Conservation (phyloP, 2,329 filamentous ascomycete species). For the Penicillium sp. region DNA sequence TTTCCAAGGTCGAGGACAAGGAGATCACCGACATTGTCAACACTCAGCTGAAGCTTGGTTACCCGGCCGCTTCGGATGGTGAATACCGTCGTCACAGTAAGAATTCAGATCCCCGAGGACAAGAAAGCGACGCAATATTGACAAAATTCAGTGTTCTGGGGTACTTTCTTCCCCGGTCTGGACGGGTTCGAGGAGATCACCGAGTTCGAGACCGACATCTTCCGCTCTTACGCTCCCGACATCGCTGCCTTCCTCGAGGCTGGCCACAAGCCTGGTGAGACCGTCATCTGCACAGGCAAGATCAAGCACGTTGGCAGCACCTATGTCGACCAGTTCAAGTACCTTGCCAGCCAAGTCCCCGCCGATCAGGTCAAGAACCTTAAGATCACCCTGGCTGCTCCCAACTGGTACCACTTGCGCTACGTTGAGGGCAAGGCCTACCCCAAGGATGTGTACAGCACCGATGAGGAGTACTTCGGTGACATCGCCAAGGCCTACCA, state of each 20-base stretch:
- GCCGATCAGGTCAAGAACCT: constrained; percentile 63
- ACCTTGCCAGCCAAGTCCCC: constrained; percentile 60
- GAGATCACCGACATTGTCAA: constrained; percentile 66
- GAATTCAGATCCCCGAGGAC: not conserved
- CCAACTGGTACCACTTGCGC: constrained; percentile 69
- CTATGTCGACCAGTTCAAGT: constrained; percentile 60
- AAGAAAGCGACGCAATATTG: not conserved
- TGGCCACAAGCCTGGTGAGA: constrained; percentile 56
- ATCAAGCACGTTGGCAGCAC: constrained; percentile 59
- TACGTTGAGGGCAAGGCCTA: constrained; percentile 59
- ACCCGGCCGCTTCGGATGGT: constrained; percentile 66
- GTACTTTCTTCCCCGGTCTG: constrained; percentile 56
- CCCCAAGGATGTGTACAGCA: constrained; percentile 56
- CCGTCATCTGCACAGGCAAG: constrained; percentile 59
- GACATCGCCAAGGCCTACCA: constrained; percentile 68
- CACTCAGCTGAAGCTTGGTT: constrained; percentile 63
- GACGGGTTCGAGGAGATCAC: constrained; percentile 57
- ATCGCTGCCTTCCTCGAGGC: constrained; percentile 63
- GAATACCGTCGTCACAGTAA: constrained; percentile 59
- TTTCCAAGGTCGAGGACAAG: constrained; percentile 63
- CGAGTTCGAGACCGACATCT: constrained; percentile 52
- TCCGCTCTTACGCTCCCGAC: constrained; percentile 61
- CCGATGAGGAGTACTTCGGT: constrained; percentile 62
- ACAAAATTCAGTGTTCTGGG: constrained; percentile 53
- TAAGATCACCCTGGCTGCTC: constrained; percentile 68